Base-by-base conservation (phyloP, 305 asterid species). In the Plantago lanceolata region DNA sequence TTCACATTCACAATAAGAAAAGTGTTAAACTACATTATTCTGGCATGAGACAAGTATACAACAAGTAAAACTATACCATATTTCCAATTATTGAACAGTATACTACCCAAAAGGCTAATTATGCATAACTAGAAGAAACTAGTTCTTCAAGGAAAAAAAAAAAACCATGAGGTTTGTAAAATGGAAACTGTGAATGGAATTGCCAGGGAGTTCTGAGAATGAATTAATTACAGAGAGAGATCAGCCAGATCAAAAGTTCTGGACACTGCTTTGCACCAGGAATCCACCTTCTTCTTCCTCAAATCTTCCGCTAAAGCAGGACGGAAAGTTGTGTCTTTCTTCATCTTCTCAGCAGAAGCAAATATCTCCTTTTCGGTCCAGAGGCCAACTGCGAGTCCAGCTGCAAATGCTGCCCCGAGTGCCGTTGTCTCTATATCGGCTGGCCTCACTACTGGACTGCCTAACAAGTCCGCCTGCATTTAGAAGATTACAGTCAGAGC, bases 321-420 rank as follows among this genome's bases (percentile, higher is more conserved):
- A 1, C 31, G 61, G 71, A 93, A 93, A 26, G 52, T 72, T 19
- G 78, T 73, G 19, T 67, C 79, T 33, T 79, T 68, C 79, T 84
- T 77, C 77, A 47, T 68, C 78, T 72, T 84, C 48, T 84, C 94
- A 1, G 80, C 88, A 0, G 83, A 75, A 5, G 84, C 68, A 63
- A 93, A 90, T 60, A 93, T 77, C 24, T 90, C 81, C 3, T 78
- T 45, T 71, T 93, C 90, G 0, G 87, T 80, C 92, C 97, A 93
- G 14, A 93, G 73, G 0, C 95, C 96, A 1, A 84, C 83, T 2
- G 97, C 99, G 70, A 93, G 61, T 79, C 97, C 99, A 55, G 96
- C 97, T 26, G 95, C 99, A 15, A 84, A 93, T 28, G 96, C 99
- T 1, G 97, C 99, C 52, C 99, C 99, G 48, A 90, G 95, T 9